These are phyloP conservation scores for Huntiella bhutanensis DNA, from an alignment of 2,329 filamentous ascomycete genomes.

Conservation along the genomic window DNA sequence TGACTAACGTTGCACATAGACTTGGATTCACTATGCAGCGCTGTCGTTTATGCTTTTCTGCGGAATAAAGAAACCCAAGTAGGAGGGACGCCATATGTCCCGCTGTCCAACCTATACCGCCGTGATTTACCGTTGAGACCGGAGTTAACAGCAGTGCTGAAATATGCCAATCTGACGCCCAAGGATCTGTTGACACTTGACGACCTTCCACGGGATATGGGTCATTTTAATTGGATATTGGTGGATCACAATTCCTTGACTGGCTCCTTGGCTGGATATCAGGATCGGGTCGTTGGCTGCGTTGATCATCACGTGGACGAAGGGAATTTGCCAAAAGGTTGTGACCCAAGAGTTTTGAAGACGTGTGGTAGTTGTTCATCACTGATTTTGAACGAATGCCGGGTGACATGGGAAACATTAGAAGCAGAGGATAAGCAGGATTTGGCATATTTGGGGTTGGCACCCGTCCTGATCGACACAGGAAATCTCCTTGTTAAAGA, in stretches of 20 bases:
- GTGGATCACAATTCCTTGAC: slow-evolving; percentile 66
- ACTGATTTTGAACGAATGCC: slow-evolving; percentile 43
- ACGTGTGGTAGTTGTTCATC: slow-evolving; percentile 56
- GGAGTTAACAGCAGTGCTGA: slow-evolving; percentile 49
- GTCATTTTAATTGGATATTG: slow-evolving; percentile 44
- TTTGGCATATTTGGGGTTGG: slow-evolving; percentile 48
- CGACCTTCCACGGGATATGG: slow-evolving; percentile 27
- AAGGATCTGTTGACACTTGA: slow-evolving; percentile 45
- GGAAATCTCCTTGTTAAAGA: slow-evolving; percentile 39
- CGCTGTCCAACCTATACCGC: slow-evolving; percentile 51
- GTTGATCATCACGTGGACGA: slow-evolving; percentile 73
- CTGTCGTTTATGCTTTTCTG: slow-evolving; percentile 57
- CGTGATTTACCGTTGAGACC: slow-evolving; percentile 52
- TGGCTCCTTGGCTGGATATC: slow-evolving; percentile 37
- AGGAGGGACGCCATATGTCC: slow-evolving; percentile 24
- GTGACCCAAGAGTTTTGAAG: slow-evolving; percentile 40
- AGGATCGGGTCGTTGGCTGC: slow-evolving; percentile 37
- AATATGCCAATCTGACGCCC: slow-evolving; percentile 35
- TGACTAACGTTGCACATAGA: slow-evolving; percentile 26
- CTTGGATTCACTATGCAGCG: slow-evolving; percentile 61
- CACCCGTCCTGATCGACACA: slow-evolving; percentile 57
- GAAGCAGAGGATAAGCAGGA: slow-evolving; percentile 11
- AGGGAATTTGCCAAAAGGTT: slow-evolving; percentile 26
- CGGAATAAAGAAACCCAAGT: slow-evolving; percentile 39
- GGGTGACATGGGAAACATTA: slow-evolving; percentile 30